phyloP scores from a whole-genome alignment of 768 basidiomycete genomes.

The Xerocomellus amylosporus region DNA sequence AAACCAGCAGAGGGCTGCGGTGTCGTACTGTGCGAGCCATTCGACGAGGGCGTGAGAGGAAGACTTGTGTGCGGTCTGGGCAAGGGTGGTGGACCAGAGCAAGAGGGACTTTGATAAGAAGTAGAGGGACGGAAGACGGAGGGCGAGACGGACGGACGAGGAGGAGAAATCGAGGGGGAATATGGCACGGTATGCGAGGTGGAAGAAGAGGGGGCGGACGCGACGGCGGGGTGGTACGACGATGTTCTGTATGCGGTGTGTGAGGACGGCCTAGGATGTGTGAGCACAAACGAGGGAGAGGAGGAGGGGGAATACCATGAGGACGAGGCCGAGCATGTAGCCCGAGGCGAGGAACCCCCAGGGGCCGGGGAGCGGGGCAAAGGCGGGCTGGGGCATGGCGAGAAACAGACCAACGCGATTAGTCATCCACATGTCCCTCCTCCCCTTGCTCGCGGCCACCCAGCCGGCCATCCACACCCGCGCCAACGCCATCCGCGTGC shows the following conservation, averaged over 20 bases:
- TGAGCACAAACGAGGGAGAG: background rate
- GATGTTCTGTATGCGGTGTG: conserved; percentile 77
- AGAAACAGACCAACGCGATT: background rate
- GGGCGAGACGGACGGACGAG: conserved; percentile 52
- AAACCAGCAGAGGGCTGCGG: conserved; percentile 67
- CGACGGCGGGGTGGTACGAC: conserved; percentile 58
- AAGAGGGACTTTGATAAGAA: conserved; percentile 54
- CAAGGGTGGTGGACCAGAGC: conserved; percentile 55
- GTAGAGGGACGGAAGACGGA: conserved; percentile 66
- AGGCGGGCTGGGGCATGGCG: background rate
- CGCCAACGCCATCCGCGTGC: conserved; percentile 49
- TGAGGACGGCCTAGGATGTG: conserved; percentile 51
- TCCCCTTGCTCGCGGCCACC: conserved; percentile 28
- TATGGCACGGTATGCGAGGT: conserved; percentile 37
- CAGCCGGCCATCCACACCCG: conserved; percentile 51
- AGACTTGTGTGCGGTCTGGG: conserved; percentile 51
- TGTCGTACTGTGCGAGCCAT: conserved; percentile 51
- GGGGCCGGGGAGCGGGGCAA: conserved; percentile 48
- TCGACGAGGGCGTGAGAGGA: conserved; percentile 38
- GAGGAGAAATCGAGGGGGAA: conserved; percentile 65
- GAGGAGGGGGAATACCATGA: conserved; percentile 47
- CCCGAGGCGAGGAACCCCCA: conserved; percentile 74
- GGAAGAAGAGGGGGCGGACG: conserved; percentile 23
- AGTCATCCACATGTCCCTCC: conserved; percentile 25
- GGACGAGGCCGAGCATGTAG: conserved; percentile 63